Evolutionary conservation across 176 grass and related monocot genomes (phyloP), one percentile per base, ranked within the genome.

Genomic region (Phyllostachys edulis): DNA sequence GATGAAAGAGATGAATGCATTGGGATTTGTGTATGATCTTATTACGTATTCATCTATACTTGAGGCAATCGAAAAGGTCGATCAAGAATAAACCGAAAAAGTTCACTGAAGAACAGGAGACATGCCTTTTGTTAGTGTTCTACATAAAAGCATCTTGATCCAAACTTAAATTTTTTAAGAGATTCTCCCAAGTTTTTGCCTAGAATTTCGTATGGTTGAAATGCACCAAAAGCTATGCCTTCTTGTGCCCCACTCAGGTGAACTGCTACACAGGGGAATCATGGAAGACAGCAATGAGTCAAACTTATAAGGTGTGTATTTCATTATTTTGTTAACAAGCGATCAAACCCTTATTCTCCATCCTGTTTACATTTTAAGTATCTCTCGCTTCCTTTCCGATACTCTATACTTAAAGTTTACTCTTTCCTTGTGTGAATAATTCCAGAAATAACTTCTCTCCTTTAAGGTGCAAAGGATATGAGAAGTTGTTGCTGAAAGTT

Each of bases 41-140:
- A 98, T 98, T 91, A 98, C 91, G 47, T 98, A 98, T 78, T 93
- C 89, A 27, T 98, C 93, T 79, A 88, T 98, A 90, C 89, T 98
- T 40, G 90, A 95, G 73, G 89, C 96, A 5, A 98, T 98, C 85
- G 93, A 93, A 88, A 92, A 90, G 39, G 85, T 98, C 75, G 91
- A 95, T 90, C 84, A 88, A 80, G 79, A 90, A 76, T 84, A 71
- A 83, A 85, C 57, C 51, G 46, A 79, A 20, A 59, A 77, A 57
- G 21, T 85, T 89, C n/a, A 72, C 18, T 62, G 66, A 84, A 32
- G 73, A 45, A 52, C 26, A 36, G 51, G 74, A 55, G 71, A 46
- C 80, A 44, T 72, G 2, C 10, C 49, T 84, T 72, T 85, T 85
- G 66, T 69, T 16, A 38, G 36, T 82, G 68, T 64, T 87, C 34